Evolutionary conservation across 257 asterid genomes (phyloP).

Genomic region (Scutellaria baicalensis): DNA sequence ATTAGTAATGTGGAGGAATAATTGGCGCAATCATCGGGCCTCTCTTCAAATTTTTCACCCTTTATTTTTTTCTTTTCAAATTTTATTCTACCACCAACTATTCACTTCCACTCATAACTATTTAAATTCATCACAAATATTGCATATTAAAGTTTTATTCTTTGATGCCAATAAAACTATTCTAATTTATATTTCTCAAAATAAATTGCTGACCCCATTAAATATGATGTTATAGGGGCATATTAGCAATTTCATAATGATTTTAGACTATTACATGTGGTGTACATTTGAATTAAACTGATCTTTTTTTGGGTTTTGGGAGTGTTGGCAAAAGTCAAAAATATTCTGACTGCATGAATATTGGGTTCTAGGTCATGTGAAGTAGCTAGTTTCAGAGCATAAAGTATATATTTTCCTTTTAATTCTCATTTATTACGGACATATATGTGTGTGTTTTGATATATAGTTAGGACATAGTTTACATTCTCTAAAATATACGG

Average conservation of each 20-base stretch:
- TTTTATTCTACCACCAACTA: neutral
- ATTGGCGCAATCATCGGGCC: constrained; percentile 56
- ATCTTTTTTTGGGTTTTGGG: neutral
- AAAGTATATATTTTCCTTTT: neutral
- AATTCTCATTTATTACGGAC: neutral
- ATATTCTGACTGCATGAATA: neutral
- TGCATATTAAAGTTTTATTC: neutral
- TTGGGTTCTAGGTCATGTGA: neutral
- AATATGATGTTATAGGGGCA: too few relatives aligned
- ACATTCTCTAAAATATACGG: too few relatives aligned
- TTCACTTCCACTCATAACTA: neutral
- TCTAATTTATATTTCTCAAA: too few relatives aligned
- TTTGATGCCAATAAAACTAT: too few relatives aligned
- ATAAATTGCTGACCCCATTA: too few relatives aligned
- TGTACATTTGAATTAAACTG: too few relatives aligned
- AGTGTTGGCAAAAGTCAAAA: constrained; percentile 17
- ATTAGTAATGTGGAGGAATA: neutral
- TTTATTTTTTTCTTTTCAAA: neutral
- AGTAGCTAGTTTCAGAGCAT: neutral
- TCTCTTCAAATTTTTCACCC: constrained; percentile 21
- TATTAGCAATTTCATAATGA: too few relatives aligned
- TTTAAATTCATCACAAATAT: neutral
- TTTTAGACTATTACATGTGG: too few relatives aligned
- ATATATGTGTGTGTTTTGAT: neutral
- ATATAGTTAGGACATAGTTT: too few relatives aligned